Conservation (phyloP, 2,329 filamentous ascomycete genomes). For the Pestalotiopsis sp. region DNA sequence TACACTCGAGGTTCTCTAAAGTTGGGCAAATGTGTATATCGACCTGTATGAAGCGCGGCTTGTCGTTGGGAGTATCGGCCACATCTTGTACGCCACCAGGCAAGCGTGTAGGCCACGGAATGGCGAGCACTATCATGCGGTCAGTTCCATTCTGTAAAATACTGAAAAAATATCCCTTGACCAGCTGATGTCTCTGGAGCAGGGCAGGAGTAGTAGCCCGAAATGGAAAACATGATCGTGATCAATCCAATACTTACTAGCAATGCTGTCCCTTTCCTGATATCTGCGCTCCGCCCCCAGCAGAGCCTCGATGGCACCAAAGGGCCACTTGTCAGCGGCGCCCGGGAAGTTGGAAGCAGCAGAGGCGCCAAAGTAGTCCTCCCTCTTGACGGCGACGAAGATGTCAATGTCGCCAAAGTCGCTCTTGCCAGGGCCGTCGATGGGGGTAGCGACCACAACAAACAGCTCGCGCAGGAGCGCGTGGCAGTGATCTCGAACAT, state of each 20-base stretch:
- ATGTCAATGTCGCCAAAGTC: conserved; percentile 75
- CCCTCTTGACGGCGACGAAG: conserved; percentile 48
- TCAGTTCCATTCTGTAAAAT: background rate
- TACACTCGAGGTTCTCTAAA: conserved; percentile 51
- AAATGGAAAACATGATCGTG: background rate
- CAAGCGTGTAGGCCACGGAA: conserved; percentile 51
- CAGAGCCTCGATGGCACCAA: conserved; percentile 33
- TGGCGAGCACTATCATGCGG: conserved; percentile 47
- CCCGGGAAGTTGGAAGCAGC: background rate
- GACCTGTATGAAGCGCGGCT: conserved; percentile 61
- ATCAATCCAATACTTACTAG: background rate
- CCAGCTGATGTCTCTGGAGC: background rate
- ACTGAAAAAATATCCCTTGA: background rate
- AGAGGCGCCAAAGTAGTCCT: conserved; percentile 14
- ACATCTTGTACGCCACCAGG: background rate
- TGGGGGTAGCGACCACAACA: conserved; percentile 56
- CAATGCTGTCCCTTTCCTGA: conserved; percentile 17
- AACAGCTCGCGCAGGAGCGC: conserved; percentile 53
- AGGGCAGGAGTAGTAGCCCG: background rate
- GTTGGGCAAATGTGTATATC: conserved; percentile 62
- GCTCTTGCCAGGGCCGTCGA: conserved; percentile 69
- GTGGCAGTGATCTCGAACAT: conserved; percentile 48
- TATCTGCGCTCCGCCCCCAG: conserved; percentile 49
- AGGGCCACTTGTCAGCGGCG: conserved; percentile 16
- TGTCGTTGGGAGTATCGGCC: conserved; percentile 13